A percentile compares a stretch with the other conserved stretches of the same genome.
phyloP scores from a whole-genome alignment of 352 stramenopile species.

The Phytopythium montanum region DNA sequence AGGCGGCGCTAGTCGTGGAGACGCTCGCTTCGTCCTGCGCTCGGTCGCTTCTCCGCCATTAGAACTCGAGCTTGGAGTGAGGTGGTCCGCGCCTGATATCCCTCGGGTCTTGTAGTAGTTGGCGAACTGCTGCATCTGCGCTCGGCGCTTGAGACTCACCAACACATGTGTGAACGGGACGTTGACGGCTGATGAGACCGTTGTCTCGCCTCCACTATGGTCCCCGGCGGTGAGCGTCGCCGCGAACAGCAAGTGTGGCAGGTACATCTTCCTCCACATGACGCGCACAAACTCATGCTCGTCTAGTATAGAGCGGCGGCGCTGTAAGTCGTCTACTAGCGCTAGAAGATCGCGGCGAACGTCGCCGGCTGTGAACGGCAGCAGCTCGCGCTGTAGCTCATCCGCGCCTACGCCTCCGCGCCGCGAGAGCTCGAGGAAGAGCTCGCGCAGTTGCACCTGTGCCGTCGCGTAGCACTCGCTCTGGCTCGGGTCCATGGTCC shows the following conservation, averaged over 20 bases:
- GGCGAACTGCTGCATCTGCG: constrained; percentile 64
- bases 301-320: constrained; percentile 35
- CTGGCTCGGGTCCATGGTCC: constrained; percentile 52
- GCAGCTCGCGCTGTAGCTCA: constrained; percentile 43
- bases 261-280: constrained; percentile 68
- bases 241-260: constrained; percentile 36
- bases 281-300: constrained; percentile 61
- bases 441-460: constrained; percentile 48
- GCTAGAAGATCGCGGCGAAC: constrained; percentile 45
- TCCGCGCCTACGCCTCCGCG: constrained; percentile 37
- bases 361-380: constrained; percentile 60
- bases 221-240: constrained; percentile 9
- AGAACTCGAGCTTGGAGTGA: constrained; percentile 11
- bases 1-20: not conserved
- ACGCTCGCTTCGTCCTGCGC: not conserved
- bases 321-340: constrained; percentile 49
- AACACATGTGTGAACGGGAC: constrained; percentile 66
- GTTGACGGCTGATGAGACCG: constrained; percentile 22
- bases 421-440: constrained; percentile 53
- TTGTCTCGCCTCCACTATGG: not conserved
- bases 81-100: constrained; percentile 52
- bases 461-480: constrained; percentile 35
- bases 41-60: not conserved
- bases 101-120: constrained; percentile 63
- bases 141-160: constrained; percentile 62